Percentiles rank a stretch among this genome's conserved stretches.
These are phyloP conservation scores for Acacia crassicarpa DNA, from an alignment of 306 rosid genomes.

Conservation along the genomic window DNA sequence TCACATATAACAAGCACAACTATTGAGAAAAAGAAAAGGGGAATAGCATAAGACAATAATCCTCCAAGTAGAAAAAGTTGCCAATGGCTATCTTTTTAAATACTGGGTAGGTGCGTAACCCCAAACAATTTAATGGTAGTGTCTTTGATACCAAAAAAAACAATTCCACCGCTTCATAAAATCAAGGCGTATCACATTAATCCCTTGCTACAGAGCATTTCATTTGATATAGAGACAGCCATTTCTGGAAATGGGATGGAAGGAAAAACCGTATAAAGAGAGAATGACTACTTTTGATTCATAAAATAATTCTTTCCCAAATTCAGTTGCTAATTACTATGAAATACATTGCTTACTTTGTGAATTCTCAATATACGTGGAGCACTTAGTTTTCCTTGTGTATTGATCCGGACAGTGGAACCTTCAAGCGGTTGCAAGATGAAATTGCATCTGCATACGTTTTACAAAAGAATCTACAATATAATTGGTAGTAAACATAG, in stretches of 20 bases:
- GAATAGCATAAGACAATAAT: background rate
- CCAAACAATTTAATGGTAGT: background rate
- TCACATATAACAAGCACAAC: background rate
- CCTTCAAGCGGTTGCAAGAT: slow-evolving; percentile 84
- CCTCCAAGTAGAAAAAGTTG: background rate
- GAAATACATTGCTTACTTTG: slow-evolving; percentile 53
- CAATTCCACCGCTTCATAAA: background rate
- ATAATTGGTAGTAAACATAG: background rate
- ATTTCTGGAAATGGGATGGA: background rate
- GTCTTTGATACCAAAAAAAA: background rate
- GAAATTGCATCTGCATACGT: slow-evolving; percentile 77
- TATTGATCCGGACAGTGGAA: slow-evolving; percentile 61
- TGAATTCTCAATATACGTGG: slow-evolving; percentile 88
- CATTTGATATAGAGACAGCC: background rate
- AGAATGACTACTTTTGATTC: background rate
- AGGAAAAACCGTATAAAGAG: background rate
- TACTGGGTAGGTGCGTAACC: background rate
- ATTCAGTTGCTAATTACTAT: background rate
- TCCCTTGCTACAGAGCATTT: background rate
- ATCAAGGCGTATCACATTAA: background rate
- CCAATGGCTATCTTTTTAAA: background rate
- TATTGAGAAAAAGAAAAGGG: background rate
- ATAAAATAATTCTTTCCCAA: slow-evolving; percentile 34
- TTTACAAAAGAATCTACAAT: slow-evolving; percentile 17
- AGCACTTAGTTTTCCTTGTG: slow-evolving; percentile 89